Percentiles rank a stretch among this genome's conserved stretches.
phyloP scores from a whole-genome alignment of 257 asterid genomes.

The Linaria vulgaris region DNA sequence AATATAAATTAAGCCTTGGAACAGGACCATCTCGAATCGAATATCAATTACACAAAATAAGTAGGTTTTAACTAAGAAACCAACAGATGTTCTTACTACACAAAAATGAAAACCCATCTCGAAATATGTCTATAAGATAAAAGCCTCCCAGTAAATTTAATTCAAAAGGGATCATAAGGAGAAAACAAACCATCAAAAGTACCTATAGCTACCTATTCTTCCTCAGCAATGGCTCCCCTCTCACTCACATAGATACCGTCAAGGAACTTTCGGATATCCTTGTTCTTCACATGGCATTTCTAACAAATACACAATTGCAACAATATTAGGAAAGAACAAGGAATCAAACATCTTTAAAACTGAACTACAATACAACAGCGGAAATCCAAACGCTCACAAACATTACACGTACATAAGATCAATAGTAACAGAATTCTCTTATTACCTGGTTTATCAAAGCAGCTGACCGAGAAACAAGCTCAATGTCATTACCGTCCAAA shows the following conservation, averaged over 20 bases:
- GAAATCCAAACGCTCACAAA: background rate
- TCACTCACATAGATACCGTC: constrained; percentile 92
- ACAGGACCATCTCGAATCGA: background rate
- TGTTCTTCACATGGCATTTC: constrained; percentile 97
- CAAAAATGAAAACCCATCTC: constrained; percentile 20
- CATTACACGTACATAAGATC: background rate
- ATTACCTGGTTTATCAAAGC: constrained; percentile 56
- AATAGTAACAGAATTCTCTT: background rate
- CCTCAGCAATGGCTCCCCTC: constrained; percentile 65
- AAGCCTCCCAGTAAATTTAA: constrained; percentile 5
- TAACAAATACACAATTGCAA: constrained; percentile 26
- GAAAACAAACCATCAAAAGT: constrained; percentile 5
- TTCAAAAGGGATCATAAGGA: background rate
- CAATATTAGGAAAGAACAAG: background rate
- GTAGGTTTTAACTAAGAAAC: too few species aligned
- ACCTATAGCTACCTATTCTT: constrained; percentile 33
- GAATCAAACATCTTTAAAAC: background rate
- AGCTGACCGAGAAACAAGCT: constrained; percentile 54
- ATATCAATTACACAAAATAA: too few species aligned
- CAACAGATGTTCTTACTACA: constrained; percentile 9
- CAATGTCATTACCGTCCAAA: constrained; percentile 51
- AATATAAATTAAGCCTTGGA: too few species aligned
- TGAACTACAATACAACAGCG: background rate
- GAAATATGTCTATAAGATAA: background rate
- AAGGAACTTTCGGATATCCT: constrained; percentile 82